These are phyloP conservation scores for Termitomyces sp. DNA, from an alignment of 768 basidiomycete genomes.

Conservation along the genomic window DNA sequence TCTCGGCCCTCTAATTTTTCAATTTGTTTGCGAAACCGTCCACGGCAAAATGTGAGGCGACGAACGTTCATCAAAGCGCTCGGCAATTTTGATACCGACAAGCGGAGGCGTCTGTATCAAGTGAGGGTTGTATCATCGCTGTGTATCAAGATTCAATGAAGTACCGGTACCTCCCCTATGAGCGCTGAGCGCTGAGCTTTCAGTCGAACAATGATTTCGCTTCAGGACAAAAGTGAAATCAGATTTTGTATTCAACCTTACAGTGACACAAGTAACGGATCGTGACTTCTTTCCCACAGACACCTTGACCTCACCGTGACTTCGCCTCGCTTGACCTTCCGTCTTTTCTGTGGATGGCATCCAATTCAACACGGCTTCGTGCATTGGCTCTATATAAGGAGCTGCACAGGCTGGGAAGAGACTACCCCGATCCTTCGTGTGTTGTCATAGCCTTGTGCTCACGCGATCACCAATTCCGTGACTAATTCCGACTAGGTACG, in stretches of 20 bases:
- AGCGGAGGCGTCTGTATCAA: background rate
- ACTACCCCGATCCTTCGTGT: conserved; percentile 81
- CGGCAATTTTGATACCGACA: background rate
- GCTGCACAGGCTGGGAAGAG: conserved; percentile 72
- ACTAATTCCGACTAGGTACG: conserved; percentile 42
- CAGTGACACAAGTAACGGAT: background rate
- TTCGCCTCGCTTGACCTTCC: background rate
- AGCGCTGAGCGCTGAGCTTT: too few species aligned
- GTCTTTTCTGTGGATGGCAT: conserved; percentile 36
- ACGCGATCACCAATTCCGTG: conserved; percentile 1
- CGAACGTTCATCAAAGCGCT: conserved; percentile 4
- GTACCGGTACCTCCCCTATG: too few species aligned
- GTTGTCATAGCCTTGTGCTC: conserved; percentile 24
- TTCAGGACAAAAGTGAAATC: too few species aligned
- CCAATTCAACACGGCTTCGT: conserved; percentile 51
- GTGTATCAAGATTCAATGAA: background rate
- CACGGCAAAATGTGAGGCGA: background rate
- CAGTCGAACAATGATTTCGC: too few species aligned
- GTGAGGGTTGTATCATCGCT: background rate
- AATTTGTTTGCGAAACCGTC: background rate
- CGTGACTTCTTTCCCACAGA: conserved; percentile 5
- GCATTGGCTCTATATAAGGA: conserved; percentile 80
- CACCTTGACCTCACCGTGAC: conserved; percentile 1
- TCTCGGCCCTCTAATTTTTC: background rate
- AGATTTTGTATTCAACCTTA: too few species aligned